Conservation (phyloP, 75 land plant species). For the Cryptomeria japonica region DNA sequence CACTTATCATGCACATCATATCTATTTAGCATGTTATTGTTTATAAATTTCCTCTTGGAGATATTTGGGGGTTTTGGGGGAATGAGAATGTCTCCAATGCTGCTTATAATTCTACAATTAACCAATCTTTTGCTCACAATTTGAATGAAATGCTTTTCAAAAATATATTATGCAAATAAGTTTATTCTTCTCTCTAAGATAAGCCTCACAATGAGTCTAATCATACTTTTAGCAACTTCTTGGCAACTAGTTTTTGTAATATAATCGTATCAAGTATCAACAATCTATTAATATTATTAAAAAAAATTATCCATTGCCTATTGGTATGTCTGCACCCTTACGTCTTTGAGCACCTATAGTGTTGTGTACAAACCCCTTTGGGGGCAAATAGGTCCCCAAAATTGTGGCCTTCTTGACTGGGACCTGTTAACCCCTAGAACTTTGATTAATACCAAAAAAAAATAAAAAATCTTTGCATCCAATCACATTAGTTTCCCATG, state of each 20-base stretch:
- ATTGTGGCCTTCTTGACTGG: too few relatives aligned
- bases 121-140: background rate
- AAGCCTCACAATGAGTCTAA: background rate
- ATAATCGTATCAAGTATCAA: background rate
- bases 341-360: background rate
- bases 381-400: too few relatives aligned
- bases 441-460: too few relatives aligned
- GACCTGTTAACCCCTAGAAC: too few relatives aligned
- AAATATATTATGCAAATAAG: background rate
- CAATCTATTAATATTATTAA: too few relatives aligned
- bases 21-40: background rate
- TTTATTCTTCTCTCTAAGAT: background rate
- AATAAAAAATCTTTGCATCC: background rate
- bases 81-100: background rate
- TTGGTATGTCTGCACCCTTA: background rate
- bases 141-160: background rate
- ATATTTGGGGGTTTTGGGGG: background rate
- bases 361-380: too few relatives aligned
- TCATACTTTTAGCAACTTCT: background rate
- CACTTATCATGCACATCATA: background rate
- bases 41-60: background rate
- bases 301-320: background rate
- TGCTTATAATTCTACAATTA: background rate
- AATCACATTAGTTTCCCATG: background rate
- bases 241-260: background rate